Evolutionary conservation across 78 protist genomes (phyloP), one percentile per base, ranked within the genome.

Genomic region (Cavenderia fasciculata): DNA sequence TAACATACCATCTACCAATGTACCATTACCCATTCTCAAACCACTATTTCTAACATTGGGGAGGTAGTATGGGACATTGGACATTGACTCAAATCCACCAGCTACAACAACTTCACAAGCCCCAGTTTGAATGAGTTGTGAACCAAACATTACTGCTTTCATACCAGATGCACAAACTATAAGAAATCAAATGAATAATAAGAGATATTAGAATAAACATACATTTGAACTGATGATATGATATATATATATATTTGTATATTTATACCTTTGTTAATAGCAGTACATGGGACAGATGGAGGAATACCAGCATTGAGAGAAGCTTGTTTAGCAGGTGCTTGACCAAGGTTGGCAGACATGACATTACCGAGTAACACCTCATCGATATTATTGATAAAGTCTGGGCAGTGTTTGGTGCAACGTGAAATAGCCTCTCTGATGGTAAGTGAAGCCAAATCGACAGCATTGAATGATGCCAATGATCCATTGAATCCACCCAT

Each of bases 31-130:
- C 92, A 66, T 66, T 41, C 94, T 46, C 19, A 23, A 70, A 2
- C 98, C 98, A 0, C 2, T 41, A 31, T 43, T 71, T 52, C 97
- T 73, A 21, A 92, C 92, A 38, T 69, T 82, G 31, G 57, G 65
- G 36, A 96, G 70, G 74, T 94, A 94, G 70, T 79, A 95, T 4
- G 99, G 99, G 4, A 71, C 97, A 44, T 97, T 86, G 14, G 97
- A 59, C 99, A 99, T 99, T 56, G 89, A 65, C 77, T 99, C 99
- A 94, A 98, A 92, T 2, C 99, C 99, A 40, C 98, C 98, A 46
- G 96, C 96, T 10, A 96, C 82, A 56, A 94, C 62, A 2, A 89
- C 75, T n/a, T 94, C 72, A 31, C 61, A 57, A 66, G 31, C 7
- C 96, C 97, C 12, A 95, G 94, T 47, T 8, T 23, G 57, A 27